These are phyloP conservation scores for Cucurbita pepo DNA, from an alignment of 306 rosid genomes.

Conservation along the genomic window DNA sequence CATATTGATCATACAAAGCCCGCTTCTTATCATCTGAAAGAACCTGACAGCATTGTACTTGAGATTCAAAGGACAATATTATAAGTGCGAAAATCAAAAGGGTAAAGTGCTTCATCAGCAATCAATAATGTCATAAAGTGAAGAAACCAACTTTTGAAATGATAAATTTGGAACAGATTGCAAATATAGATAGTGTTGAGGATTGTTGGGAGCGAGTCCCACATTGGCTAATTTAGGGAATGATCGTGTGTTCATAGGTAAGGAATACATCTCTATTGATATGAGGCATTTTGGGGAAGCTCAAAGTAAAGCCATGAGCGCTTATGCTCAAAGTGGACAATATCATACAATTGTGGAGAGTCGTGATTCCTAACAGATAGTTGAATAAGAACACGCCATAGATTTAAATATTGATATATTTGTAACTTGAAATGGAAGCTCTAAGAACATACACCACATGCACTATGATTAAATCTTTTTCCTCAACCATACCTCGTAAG, in stretches of 20 bases:
- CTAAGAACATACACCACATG: not conserved
- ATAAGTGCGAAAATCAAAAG: slow-evolving; percentile 14
- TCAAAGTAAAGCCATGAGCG: no score
- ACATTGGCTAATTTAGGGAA: no score
- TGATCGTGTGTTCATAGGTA: no score
- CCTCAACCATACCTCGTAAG: slow-evolving; percentile 61
- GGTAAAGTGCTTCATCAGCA: slow-evolving; percentile 5
- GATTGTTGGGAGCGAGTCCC: no score
- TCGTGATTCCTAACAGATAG: not conserved
- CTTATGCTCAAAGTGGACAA: no score
- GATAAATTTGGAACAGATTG: not conserved
- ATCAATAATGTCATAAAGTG: not conserved
- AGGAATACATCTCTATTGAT: no score
- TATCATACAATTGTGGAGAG: no score
- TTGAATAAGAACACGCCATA: not conserved
- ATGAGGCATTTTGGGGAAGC: no score
- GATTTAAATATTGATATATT: not conserved
- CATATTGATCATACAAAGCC: slow-evolving; percentile 89
- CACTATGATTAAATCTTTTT: not conserved
- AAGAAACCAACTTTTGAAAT: not conserved
- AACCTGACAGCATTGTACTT: slow-evolving; percentile 73
- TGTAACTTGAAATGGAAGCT: not conserved
- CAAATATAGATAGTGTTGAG: not conserved
- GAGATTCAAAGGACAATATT: slow-evolving; percentile 45
- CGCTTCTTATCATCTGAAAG: slow-evolving; percentile 97